phyloP scores from a whole-genome alignment of 164 flowering plant species.

The Annona cherimola region DNA sequence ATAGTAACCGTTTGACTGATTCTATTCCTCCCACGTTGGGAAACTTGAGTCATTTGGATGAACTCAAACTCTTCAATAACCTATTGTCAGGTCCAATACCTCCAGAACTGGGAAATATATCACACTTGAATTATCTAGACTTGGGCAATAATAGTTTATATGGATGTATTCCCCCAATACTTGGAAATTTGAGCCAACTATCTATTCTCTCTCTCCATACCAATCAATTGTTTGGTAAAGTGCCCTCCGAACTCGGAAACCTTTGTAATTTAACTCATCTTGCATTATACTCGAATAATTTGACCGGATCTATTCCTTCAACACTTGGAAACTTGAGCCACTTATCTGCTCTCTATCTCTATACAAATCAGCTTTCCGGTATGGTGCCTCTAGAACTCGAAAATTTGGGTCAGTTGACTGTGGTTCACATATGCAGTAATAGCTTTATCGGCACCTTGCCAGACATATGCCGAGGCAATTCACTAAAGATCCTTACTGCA shows the following conservation, averaged over 20 bases:
- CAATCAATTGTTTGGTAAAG: not conserved
- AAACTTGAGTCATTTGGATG: too few species aligned
- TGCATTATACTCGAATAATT: not conserved
- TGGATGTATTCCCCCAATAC: constrained; percentile 39
- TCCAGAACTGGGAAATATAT: too few species aligned
- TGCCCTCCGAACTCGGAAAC: not conserved
- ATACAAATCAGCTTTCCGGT: constrained; percentile 12
- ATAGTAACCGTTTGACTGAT: too few species aligned
- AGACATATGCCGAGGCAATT: constrained; percentile 1
- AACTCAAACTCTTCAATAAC: too few species aligned
- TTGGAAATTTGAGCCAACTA: constrained; percentile 19
- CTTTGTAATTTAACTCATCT: not conserved
- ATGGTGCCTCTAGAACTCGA: constrained; percentile 13
- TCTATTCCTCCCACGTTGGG: too few species aligned
- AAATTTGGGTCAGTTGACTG: constrained; percentile 10
- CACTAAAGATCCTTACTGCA: not conserved
- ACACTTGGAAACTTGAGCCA: constrained; percentile 15
- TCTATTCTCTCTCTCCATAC: not conserved
- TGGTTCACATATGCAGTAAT: not conserved
- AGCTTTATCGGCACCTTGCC: not conserved
- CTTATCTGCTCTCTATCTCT: constrained; percentile 15
- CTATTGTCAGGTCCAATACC: too few species aligned
- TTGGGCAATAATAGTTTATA: constrained; percentile 35
- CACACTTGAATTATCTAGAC: too few species aligned
- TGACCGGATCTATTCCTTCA: constrained; percentile 14